phyloP scores from a whole-genome alignment of 176 grass and related monocot genomes.

The Bromus sterilis region DNA sequence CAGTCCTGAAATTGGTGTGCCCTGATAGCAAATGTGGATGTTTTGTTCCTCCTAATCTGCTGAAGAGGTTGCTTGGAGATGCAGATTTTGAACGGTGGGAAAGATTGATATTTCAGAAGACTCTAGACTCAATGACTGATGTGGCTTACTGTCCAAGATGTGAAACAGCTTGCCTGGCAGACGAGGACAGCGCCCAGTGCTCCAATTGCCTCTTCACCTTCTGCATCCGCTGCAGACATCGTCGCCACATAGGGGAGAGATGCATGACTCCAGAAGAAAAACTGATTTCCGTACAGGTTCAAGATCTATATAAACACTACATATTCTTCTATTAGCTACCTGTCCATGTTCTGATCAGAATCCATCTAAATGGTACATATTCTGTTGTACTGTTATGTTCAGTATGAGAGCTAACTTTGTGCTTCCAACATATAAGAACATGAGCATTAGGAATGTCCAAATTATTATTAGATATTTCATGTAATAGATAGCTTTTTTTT shows the following conservation, averaged over 20 bases:
- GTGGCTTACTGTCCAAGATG: slow-evolving; percentile 56
- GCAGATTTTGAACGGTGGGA: slow-evolving; percentile 48
- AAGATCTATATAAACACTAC: not conserved
- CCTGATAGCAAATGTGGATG: slow-evolving; percentile 31
- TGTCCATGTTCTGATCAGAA: not conserved
- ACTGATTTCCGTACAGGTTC: slow-evolving; percentile 32
- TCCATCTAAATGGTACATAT: not conserved
- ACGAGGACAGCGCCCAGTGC: slow-evolving; percentile 44
- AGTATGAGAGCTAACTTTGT: not conserved
- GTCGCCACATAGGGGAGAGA: slow-evolving; percentile 39
- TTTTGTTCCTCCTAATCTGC: slow-evolving; percentile 41
- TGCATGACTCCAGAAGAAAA: slow-evolving; percentile 50
- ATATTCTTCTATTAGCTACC: not conserved
- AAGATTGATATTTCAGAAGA: slow-evolving; percentile 40
- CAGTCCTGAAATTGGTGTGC: slow-evolving; percentile 44
- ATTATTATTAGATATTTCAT: not conserved
- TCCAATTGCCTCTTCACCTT: slow-evolving; percentile 54
- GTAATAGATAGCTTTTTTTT: not conserved
- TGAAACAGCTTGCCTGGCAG: slow-evolving; percentile 47
- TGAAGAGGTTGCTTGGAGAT: slow-evolving; percentile 47
- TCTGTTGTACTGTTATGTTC: not conserved
- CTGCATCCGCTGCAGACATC: slow-evolving; percentile 30
- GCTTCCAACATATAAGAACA: not conserved
- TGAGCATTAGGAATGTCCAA: not conserved
- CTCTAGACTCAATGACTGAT: slow-evolving; percentile 51